Conservation (phyloP, 371 early-diverging fungal genomes). For the Mucor piriformis region DNA sequence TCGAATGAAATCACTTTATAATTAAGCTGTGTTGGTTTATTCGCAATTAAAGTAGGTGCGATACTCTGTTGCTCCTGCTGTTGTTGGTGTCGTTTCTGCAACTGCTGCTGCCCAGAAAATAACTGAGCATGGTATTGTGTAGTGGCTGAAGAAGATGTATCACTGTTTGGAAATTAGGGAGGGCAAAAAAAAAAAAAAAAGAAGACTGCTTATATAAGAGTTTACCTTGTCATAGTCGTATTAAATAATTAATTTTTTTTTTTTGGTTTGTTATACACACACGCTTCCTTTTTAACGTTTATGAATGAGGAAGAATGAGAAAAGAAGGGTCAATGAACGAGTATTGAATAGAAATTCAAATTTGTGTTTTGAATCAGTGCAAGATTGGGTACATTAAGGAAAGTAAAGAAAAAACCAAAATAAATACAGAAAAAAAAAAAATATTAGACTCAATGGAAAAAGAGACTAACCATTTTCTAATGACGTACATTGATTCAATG, state of each 20-base stretch:
- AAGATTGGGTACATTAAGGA: background rate
- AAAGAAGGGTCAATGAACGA: background rate
- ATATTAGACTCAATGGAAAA: background rate
- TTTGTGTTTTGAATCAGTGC: background rate
- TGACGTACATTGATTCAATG: background rate
- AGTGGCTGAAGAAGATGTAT: slow-evolving; percentile 32
- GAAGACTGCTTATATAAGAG: background rate
- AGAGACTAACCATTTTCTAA: background rate
- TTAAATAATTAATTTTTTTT: background rate
- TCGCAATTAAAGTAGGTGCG: slow-evolving; percentile 15
- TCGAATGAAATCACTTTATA: slow-evolving; percentile 39
- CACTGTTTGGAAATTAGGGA: slow-evolving; percentile 6
- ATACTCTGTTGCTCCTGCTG: slow-evolving; percentile 26
- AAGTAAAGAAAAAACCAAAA: background rate
- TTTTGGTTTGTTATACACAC: background rate
- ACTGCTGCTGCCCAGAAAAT: slow-evolving; percentile 43
- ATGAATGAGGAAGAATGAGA: background rate
- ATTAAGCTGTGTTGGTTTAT: slow-evolving; percentile 26
- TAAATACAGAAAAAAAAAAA: background rate
- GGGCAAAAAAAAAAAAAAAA: background rate
- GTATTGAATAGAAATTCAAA: background rate
- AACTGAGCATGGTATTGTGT: slow-evolving; percentile 55
- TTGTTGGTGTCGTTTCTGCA: slow-evolving; percentile 38
- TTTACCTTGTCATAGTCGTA: background rate
- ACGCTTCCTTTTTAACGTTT: background rate